Evolutionary conservation across 352 stramenopile species (phyloP).

Genomic region (Globisporangium parvum): DNA sequence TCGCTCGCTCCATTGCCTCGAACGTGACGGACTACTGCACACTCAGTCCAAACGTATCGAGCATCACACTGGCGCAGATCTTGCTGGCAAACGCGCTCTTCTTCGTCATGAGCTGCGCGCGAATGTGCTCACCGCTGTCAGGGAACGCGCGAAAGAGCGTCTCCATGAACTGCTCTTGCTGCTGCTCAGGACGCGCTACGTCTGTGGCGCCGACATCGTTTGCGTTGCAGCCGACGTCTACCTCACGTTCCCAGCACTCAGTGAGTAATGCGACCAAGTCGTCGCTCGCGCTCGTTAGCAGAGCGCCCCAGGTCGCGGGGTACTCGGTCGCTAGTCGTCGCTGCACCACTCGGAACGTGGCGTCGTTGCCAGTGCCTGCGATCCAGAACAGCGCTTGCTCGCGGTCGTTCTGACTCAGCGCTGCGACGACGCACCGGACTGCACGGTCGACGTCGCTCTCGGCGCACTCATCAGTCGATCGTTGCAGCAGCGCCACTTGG

Average conservation of each 20-base stretch:
- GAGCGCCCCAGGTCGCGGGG: constrained; percentile 17
- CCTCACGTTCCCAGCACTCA: constrained; percentile 32
- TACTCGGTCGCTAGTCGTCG: constrained; percentile 15
- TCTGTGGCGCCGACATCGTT: background rate
- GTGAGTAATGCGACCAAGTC: constrained; percentile 34
- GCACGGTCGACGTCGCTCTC: background rate
- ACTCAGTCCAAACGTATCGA: constrained; percentile 8
- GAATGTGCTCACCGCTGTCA: constrained; percentile 31
- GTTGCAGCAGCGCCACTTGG: no score
- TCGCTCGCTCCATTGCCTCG: background rate
- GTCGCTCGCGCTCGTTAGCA: constrained; percentile 33
- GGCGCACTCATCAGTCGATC: background rate
- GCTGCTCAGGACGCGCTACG: constrained; percentile 4
- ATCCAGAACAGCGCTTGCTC: constrained; percentile 25
- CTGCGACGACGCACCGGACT: constrained; percentile 6
- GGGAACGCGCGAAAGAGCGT: constrained; percentile 26
- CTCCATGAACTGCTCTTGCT: constrained; percentile 6
- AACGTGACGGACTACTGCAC: background rate
- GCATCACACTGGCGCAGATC: constrained; percentile 8
- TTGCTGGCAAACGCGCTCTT: constrained; percentile 29
- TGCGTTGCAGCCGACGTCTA: background rate
- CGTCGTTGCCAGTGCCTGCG: constrained; percentile 9
- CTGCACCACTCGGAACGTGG: constrained; percentile 5
- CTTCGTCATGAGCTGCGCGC: constrained; percentile 25
- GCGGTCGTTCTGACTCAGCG: constrained; percentile 17